Evolutionary conservation across 2,329 filamentous ascomycete genomes (phyloP).

Genomic region (Fusarium pseudoanthophilum): DNA sequence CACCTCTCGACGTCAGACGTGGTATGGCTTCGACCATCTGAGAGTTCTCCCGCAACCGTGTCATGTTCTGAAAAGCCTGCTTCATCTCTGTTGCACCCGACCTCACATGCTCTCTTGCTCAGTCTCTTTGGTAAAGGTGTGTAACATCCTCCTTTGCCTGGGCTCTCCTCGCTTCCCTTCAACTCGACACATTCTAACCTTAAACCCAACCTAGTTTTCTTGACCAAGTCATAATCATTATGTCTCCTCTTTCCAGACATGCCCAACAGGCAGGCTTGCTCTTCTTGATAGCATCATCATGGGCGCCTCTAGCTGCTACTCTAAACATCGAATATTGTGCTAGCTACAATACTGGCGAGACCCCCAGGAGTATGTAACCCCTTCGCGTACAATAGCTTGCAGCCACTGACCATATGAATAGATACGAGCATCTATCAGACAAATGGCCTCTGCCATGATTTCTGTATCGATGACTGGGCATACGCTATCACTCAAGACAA

Average conservation of each 20-base stretch:
- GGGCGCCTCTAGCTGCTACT: constrained; percentile 38
- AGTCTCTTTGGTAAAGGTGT: constrained; percentile 39
- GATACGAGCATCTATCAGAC: constrained; percentile 71
- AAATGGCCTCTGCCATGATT: constrained; percentile 73
- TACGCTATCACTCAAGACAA: constrained; percentile 74
- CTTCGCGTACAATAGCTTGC: no score
- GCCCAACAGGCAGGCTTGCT: constrained; percentile 34
- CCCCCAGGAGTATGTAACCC: constrained; percentile 46
- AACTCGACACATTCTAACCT: constrained; percentile 19
- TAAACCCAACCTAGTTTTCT: constrained; percentile 11
- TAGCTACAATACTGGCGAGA: constrained; percentile 51
- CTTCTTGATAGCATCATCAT: constrained; percentile 42
- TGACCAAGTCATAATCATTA: constrained; percentile 28
- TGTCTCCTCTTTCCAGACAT: constrained; percentile 39
- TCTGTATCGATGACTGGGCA: constrained; percentile 68
- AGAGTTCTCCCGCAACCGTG: constrained; percentile 31
- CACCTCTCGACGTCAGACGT: constrained; percentile 24
- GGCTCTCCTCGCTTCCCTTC: background rate
- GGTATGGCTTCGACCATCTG: constrained; percentile 41
- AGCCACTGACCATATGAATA: constrained; percentile 42
- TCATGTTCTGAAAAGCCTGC: constrained; percentile 41
- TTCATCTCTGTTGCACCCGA: constrained; percentile 37
- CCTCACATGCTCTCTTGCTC: constrained; percentile 26
- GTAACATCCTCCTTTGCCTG: constrained; percentile 11
- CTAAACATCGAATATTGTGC: constrained; percentile 50